phyloP scores from a whole-genome alignment of 2,329 filamentous ascomycete species.

The Scedosporium aurantiacum region DNA sequence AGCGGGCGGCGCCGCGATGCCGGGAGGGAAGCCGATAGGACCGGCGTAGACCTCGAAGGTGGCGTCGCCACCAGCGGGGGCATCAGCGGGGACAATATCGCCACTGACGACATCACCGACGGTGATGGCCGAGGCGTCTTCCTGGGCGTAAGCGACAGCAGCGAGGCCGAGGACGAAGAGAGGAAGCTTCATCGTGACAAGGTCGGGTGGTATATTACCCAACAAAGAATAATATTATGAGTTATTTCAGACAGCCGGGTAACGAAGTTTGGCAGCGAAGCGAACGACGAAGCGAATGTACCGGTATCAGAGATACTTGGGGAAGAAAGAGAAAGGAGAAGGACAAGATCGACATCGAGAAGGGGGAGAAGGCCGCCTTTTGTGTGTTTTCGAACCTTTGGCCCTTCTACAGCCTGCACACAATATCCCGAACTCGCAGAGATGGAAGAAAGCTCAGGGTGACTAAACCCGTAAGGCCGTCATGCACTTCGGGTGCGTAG shows the following conservation, averaged over 20 bases:
- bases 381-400: neutral
- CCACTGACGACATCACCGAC: neutral
- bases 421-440: neutral
- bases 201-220: neutral
- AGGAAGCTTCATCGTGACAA: constrained; percentile 11
- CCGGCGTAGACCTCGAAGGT: constrained; percentile 8
- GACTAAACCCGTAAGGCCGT: neutral
- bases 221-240: neutral
- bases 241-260: neutral
- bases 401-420: neutral
- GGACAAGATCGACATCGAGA: neutral
- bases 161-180: constrained; percentile 12
- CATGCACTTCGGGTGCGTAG: neutral
- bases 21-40: constrained; percentile 13
- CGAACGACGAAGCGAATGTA: constrained; percentile 13
- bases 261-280: constrained; percentile 2
- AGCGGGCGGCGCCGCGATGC: constrained; percentile 12
- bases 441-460: neutral
- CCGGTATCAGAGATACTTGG: constrained; percentile 15
- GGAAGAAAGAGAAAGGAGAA: constrained; percentile 1
- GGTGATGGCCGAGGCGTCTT: neutral
- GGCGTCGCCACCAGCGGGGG: neutral
- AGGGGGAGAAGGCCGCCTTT: constrained; percentile 7
- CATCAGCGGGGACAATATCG: too few species aligned
- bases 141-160: constrained; percentile 8